Evolutionary conservation across 2,329 filamentous ascomycete species (phyloP).

Genomic region (Trichoderma koningiopsis): DNA sequence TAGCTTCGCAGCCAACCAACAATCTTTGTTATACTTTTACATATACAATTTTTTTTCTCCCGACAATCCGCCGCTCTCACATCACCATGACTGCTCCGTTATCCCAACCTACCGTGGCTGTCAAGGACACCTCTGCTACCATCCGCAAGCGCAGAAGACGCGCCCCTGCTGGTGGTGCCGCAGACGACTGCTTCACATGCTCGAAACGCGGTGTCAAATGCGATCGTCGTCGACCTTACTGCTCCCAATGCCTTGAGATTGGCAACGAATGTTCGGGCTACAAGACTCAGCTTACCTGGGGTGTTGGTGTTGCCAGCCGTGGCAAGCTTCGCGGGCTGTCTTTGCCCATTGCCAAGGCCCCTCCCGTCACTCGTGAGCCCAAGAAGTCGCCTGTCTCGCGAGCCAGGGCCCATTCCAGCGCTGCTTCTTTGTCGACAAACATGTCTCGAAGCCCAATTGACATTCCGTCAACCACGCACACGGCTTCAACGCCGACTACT

Average conservation of each 20-base stretch:
- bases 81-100: conserved; percentile 53
- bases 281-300: conserved; percentile 96
- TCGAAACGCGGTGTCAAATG: conserved; percentile 81
- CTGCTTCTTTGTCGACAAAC: conserved; percentile 37
- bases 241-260: conserved; percentile 88
- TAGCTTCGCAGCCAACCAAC: background rate
- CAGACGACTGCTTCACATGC: conserved; percentile 95
- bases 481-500: conserved; percentile 49
- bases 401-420: conserved; percentile 49
- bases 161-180: conserved; percentile 83
- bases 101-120: conserved; percentile 46
- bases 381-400: conserved; percentile 52
- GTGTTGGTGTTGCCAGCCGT: conserved; percentile 90
- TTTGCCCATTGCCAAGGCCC: conserved; percentile 65
- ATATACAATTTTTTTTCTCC: background rate
- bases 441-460: conserved; percentile 41
- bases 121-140: conserved; percentile 55
- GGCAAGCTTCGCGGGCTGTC: conserved; percentile 92
- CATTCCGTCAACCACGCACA: conserved; percentile 35
- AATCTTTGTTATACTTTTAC: background rate
- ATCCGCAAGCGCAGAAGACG: conserved; percentile 78
- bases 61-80: background rate
- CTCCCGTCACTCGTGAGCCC: conserved; percentile 53
- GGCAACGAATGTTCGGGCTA: conserved; percentile 95
- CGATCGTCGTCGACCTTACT: conserved; percentile 90